A percentile compares a stretch with the other conserved stretches of the same genome.
Evolutionary conservation across 1,284 basidiomycete genomes (phyloP).

Genomic region (Leccinum subatratum): DNA sequence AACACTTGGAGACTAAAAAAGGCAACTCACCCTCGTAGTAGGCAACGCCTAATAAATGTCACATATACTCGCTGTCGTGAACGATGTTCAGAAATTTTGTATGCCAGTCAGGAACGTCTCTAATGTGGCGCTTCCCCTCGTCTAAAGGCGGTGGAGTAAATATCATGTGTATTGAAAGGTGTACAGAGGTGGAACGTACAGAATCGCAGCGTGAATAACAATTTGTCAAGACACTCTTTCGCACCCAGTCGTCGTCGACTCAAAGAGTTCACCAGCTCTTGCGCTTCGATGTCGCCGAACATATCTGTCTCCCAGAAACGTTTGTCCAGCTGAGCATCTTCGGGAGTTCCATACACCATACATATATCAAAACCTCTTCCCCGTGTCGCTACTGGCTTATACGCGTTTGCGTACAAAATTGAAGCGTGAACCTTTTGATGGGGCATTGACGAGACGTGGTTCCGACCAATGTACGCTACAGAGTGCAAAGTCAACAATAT

Average conservation of each 20-base stretch:
- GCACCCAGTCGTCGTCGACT: background rate
- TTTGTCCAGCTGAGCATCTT: background rate
- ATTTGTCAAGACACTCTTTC: background rate
- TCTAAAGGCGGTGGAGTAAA: slow-evolving; percentile 8
- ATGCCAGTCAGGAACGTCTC: slow-evolving; percentile 14
- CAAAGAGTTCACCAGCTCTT: background rate
- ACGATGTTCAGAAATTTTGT: slow-evolving; percentile 14
- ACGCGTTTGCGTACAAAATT: background rate
- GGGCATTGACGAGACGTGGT: background rate
- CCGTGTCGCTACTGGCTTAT: background rate
- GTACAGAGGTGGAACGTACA: slow-evolving; percentile 9
- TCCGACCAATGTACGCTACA: background rate
- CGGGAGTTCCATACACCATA: background rate
- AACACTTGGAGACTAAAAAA: too few relatives aligned
- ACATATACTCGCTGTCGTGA: slow-evolving; percentile 4
- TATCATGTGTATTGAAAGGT: background rate
- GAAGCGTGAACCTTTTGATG: background rate
- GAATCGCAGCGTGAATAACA: slow-evolving; percentile 13
- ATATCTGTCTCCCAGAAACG: background rate
- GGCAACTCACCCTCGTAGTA: slow-evolving; percentile 25
- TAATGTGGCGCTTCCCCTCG: slow-evolving; percentile 23
- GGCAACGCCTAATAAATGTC: slow-evolving; percentile 20
- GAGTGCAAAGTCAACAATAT: background rate
- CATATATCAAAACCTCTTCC: background rate
- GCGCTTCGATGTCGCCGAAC: background rate